phyloP scores from a whole-genome alignment of 805 yeast species.

The Wickerhamiella sergipiensis region DNA sequence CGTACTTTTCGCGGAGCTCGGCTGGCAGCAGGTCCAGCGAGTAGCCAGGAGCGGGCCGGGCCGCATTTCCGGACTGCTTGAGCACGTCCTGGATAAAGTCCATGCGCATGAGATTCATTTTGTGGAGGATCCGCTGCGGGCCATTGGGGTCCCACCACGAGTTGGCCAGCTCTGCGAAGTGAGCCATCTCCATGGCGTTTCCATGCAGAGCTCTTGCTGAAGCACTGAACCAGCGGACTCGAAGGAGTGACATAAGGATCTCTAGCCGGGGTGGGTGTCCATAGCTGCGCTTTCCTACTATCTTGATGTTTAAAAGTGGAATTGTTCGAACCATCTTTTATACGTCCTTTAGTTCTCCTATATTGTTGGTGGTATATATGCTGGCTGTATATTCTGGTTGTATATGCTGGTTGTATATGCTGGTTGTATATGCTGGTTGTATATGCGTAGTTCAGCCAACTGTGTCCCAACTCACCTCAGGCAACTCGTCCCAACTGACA shows the following conservation, averaged over 20 bases:
- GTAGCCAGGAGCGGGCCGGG: conserved; percentile 56
- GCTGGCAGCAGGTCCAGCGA: conserved; percentile 51
- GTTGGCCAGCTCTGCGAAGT: conserved; percentile 77
- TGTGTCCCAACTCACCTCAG: too few species aligned
- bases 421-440: too few species aligned
- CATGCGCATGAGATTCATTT: conserved; percentile 83
- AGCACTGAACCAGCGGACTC: background rate
- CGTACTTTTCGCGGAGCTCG: conserved; percentile 10
- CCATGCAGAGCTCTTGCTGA: background rate
- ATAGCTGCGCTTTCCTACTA: too few species aligned
- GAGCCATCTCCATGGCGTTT: conserved; percentile 48
- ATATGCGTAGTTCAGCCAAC: too few species aligned
- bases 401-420: too few species aligned
- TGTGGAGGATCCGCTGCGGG: conserved; percentile 83
- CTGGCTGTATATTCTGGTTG: too few species aligned
- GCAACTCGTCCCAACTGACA: background rate
- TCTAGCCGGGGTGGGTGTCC: too few species aligned
- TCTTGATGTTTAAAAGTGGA: too few species aligned
- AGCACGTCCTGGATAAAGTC: conserved; percentile 67
- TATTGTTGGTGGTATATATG: too few species aligned
- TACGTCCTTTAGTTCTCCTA: too few species aligned
- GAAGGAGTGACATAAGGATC: background rate
- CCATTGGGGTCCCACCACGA: conserved; percentile 98
- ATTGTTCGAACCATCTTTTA: too few species aligned
- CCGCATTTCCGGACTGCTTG: conserved; percentile 23